Conservation (phyloP, 192 early-diverging fungal genomes). For the Piromyces finnis region DNA sequence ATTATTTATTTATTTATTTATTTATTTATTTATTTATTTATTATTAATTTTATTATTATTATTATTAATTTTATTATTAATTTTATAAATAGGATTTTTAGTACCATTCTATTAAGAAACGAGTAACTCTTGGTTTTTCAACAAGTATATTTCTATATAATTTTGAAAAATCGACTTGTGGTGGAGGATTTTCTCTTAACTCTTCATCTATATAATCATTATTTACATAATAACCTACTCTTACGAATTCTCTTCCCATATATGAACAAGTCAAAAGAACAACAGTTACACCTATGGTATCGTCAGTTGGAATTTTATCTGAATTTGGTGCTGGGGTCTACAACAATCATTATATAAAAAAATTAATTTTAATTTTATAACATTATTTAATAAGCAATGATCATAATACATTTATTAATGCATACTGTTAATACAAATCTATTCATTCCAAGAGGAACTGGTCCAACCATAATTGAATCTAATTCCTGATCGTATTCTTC, state of each 20-base stretch:
- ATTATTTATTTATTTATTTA: too few relatives aligned
- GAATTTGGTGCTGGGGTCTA: slow-evolving; percentile 38
- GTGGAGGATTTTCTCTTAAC: slow-evolving; percentile 59
- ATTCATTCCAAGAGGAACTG: slow-evolving; percentile 83
- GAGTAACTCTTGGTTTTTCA: slow-evolving; percentile 85
- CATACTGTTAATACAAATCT: slow-evolving; percentile 81
- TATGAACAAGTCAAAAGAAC: slow-evolving; percentile 82
- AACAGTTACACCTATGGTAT: slow-evolving; percentile 77
- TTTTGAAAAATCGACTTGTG: slow-evolving; percentile 47
- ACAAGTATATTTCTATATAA: slow-evolving; percentile 73
- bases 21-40: too few relatives aligned
- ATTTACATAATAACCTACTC: slow-evolving; percentile 96
- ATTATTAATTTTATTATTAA: too few relatives aligned
- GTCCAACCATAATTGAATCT: slow-evolving; percentile 88
- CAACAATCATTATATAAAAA: too few relatives aligned
- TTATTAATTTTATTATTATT: too few relatives aligned
- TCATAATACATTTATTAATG: neutral
- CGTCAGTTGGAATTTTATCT: slow-evolving; percentile 54
- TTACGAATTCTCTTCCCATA: slow-evolving; percentile 78
- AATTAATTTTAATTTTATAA: too few relatives aligned
- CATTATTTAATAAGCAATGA: too few relatives aligned
- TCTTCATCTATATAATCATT: slow-evolving; percentile 81
- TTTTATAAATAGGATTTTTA: neutral
- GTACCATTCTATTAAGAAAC: slow-evolving; percentile 38
- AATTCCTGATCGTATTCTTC: slow-evolving; percentile 77